A percentile compares a stretch with the other conserved stretches of the same genome.
These are phyloP conservation scores for Aphanocladium album DNA, from an alignment of 2,329 filamentous ascomycete genomes.

Conservation along the genomic window DNA sequence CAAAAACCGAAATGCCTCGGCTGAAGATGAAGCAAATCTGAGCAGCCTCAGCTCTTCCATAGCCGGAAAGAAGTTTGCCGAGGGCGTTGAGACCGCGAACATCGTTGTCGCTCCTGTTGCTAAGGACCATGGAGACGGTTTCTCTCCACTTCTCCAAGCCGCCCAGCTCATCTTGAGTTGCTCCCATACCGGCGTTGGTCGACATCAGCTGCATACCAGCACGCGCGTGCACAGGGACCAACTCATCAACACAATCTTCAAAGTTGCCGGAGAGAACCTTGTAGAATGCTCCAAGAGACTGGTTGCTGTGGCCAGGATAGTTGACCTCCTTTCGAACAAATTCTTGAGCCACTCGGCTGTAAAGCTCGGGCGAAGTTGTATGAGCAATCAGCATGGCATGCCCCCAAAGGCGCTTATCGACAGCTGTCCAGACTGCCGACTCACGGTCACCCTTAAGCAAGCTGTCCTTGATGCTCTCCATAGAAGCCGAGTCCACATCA, in stretches of 20 bases:
- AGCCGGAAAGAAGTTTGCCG: slow-evolving; percentile 75
- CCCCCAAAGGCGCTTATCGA: slow-evolving; percentile 90
- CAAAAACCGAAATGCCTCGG: slow-evolving; percentile 63
- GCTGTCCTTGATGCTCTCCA: slow-evolving; percentile 67
- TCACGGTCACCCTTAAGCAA: slow-evolving; percentile 80
- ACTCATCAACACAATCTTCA: slow-evolving; percentile 91
- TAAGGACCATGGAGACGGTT: slow-evolving; percentile 77
- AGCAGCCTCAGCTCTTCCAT: slow-evolving; percentile 84
- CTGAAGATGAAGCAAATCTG: slow-evolving; percentile 94
- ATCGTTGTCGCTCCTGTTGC: slow-evolving; percentile 81
- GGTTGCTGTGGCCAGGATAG: slow-evolving; percentile 69
- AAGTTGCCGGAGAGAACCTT: slow-evolving; percentile 90
- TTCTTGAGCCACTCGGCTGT: slow-evolving; percentile 90
- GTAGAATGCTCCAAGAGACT: slow-evolving; percentile 86
- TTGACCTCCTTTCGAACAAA: slow-evolving; percentile 95
- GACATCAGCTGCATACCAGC: slow-evolving; percentile 89
- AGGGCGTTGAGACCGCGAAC: slow-evolving; percentile 71
- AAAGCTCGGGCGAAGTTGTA: slow-evolving; percentile 72
- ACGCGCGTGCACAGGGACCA: slow-evolving; percentile 87
- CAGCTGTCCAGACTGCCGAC: slow-evolving; percentile 87
- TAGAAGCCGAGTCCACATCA: slow-evolving; percentile 60
- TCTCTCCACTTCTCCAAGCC: slow-evolving; percentile 94
- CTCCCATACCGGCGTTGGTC: slow-evolving; percentile 56
- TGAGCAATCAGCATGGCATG: slow-evolving; percentile 89
- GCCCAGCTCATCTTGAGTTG: slow-evolving; percentile 68